phyloP scores from a whole-genome alignment of 768 basidiomycete species.

The Pleurotus giganteus region DNA sequence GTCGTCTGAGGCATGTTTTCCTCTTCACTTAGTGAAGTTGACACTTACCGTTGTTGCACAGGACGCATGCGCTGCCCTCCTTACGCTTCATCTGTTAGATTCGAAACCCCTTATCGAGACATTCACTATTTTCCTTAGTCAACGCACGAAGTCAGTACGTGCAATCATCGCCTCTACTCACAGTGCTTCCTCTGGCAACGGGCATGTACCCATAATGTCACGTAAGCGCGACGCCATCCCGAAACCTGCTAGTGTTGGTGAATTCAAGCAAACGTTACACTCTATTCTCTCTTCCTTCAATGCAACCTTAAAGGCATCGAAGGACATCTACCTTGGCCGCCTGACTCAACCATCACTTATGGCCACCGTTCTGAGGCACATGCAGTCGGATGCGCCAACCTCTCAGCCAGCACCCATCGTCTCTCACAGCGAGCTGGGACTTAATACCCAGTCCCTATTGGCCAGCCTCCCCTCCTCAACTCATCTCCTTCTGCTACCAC shows the following conservation, averaged over 20 bases:
- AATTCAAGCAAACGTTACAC: conserved; percentile 54
- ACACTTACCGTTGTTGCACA: conserved; percentile 26
- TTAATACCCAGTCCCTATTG: conserved; percentile 70
- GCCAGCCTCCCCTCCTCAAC: conserved; percentile 77
- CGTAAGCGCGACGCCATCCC: conserved; percentile 15
- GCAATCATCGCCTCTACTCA: conserved; percentile 34
- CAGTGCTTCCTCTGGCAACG: conserved; percentile 29
- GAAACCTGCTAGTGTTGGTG: conserved; percentile 37
- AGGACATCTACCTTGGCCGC: conserved; percentile 50
- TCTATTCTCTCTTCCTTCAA: conserved; percentile 53
- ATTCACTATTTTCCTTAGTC: conserved; percentile 64
- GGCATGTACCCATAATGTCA: conserved; percentile 21
- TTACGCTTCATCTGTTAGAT: conserved; percentile 88
- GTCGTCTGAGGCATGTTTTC: conserved; percentile 47
- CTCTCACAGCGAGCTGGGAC: conserved; percentile 39
- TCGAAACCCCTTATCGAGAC: conserved; percentile 77
- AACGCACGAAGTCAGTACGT: conserved; percentile 63
- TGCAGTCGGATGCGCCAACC: conserved; percentile 49
- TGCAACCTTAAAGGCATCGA: conserved; percentile 55
- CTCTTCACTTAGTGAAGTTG: neutral
- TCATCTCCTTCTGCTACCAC: conserved; percentile 76
- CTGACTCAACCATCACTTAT: conserved; percentile 44
- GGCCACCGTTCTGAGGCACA: conserved; percentile 51
- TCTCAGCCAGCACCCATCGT: conserved; percentile 13
- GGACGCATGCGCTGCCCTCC: conserved; percentile 74